phyloP scores from a whole-genome alignment of 495 filamentous ascomycete genomes.

The Bacidia rubella region DNA sequence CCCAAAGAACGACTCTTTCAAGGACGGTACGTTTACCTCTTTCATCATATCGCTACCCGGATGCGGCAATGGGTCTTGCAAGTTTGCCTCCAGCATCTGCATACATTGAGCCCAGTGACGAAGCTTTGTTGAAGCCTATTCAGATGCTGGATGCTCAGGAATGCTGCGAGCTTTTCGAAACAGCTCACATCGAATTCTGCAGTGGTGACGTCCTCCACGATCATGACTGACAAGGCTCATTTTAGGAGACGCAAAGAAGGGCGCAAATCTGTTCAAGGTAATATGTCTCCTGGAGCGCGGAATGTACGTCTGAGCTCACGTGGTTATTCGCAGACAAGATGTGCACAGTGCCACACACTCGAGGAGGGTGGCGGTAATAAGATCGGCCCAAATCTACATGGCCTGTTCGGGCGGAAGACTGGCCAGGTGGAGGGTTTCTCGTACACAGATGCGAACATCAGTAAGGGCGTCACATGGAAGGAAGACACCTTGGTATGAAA shows the following conservation, averaged over 20 bases:
- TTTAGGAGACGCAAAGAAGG: constrained; percentile 86
- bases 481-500: constrained; percentile 68
- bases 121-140: too few species aligned
- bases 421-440: constrained; percentile 82
- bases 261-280: constrained; percentile 95
- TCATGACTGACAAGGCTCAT: neutral
- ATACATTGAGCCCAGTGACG: too few species aligned
- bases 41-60: too few species aligned
- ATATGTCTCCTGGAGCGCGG: too few species aligned
- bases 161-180: too few species aligned
- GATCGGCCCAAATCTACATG: constrained; percentile 92
- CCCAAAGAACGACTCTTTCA: constrained; percentile 2
- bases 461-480: constrained; percentile 81
- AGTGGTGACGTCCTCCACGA: too few species aligned
- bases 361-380: constrained; percentile 83
- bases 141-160: too few species aligned
- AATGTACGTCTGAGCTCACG: too few species aligned
- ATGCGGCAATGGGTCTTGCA: neutral
- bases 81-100: too few species aligned
- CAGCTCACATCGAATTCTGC: too few species aligned
- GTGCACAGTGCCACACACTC: constrained; percentile 95
- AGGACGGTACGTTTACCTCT: neutral
- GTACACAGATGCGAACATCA: constrained; percentile 99
- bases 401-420: constrained; percentile 93
- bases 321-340: constrained; percentile 65